Conservation (phyloP, 805 yeast genomes). For the Saturnispora galanensis region DNA sequence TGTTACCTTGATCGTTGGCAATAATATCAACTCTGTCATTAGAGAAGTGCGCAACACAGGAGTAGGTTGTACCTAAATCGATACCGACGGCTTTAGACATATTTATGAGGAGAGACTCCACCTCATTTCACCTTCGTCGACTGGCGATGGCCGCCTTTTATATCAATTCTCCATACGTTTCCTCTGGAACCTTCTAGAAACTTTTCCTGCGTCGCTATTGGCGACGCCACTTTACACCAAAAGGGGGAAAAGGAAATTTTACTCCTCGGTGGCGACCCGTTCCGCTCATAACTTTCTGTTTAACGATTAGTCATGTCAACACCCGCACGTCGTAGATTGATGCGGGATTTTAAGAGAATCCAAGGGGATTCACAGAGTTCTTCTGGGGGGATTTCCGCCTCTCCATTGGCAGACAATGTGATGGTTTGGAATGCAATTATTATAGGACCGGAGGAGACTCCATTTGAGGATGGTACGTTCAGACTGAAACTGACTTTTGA, state of each 20-base stretch:
- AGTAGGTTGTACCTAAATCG: conserved; percentile 84
- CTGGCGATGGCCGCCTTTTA: background rate
- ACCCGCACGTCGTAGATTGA: conserved; percentile 95
- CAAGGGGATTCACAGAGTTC: conserved; percentile 69
- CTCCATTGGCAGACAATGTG: conserved; percentile 93
- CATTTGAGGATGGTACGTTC: conserved; percentile 97
- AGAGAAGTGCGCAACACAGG: conserved; percentile 92
- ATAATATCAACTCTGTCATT: conserved; percentile 90
- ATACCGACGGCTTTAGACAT: conserved; percentile 58
- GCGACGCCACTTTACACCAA: background rate
- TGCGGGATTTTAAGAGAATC: conserved; percentile 98
- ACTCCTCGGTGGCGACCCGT: background rate
- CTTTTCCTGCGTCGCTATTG: conserved; percentile 2
- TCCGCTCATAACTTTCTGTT: too few species aligned
- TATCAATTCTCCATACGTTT: too few species aligned
- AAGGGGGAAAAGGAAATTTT: background rate
- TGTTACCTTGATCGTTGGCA: conserved; percentile 97
- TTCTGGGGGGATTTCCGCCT: conserved; percentile 95
- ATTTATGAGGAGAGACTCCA: conserved; percentile 9
- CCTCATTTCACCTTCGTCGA: background rate
- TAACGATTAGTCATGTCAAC: conserved; percentile 60
- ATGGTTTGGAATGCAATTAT: conserved; percentile 98
- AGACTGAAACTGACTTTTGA: conserved; percentile 78
- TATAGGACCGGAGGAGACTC: conserved; percentile 95
- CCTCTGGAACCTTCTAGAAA: conserved; percentile 6